Evolutionary conservation across 73 alveolate species (phyloP).

Genomic region (Blepharisma stoltei): DNA sequence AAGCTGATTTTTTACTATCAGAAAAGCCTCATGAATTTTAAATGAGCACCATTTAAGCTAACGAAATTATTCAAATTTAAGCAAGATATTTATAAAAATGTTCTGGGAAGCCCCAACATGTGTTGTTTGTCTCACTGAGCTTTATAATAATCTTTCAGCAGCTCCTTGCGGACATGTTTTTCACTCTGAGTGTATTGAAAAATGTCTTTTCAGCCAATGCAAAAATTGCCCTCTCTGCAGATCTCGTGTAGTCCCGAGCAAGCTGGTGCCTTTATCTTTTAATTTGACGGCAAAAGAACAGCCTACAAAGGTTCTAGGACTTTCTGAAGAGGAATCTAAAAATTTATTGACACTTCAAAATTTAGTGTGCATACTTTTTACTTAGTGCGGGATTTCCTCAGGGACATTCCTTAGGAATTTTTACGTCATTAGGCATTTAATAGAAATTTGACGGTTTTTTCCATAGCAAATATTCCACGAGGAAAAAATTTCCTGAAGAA

Average conservation of each 20-base stretch:
- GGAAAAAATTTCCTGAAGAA: too few relatives aligned
- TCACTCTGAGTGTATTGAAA: not conserved
- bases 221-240: constrained; percentile 16
- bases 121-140: not conserved
- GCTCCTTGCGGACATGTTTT: constrained; percentile 14
- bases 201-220: not conserved
- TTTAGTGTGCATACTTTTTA: too few relatives aligned
- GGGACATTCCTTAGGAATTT: too few relatives aligned
- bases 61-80: not conserved
- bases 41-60: not conserved
- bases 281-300: not conserved
- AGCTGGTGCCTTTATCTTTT: not conserved
- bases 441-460: too few relatives aligned
- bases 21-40: too few relatives aligned
- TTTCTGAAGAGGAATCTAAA: not conserved
- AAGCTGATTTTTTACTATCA: too few relatives aligned
- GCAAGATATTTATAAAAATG: not conserved
- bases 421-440: too few relatives aligned
- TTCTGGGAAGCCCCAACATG: constrained; percentile 20
- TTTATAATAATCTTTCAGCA: constrained; percentile 6
- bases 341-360: not conserved
- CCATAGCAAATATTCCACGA: too few relatives aligned
- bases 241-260: not conserved
- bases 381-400: too few relatives aligned
- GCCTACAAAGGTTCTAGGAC: not conserved